Evolutionary conservation across 2,329 filamentous ascomycete genomes (phyloP).

Genomic region (Penicillium sp.): DNA sequence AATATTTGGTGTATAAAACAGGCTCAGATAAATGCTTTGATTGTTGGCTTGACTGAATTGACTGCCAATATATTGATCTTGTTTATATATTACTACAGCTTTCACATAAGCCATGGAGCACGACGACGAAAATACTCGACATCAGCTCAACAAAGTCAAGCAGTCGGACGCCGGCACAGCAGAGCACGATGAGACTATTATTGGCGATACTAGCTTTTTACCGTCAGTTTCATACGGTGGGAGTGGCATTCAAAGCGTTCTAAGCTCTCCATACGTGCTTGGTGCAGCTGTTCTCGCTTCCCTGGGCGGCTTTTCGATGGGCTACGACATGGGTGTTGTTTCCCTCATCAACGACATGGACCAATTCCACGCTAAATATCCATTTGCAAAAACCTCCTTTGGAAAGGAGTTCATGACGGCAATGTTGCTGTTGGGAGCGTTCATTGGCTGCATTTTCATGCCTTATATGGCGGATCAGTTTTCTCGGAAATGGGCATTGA

Average conservation of each 20-base stretch:
- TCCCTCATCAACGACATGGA: constrained; percentile 45
- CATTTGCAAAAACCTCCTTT: constrained; percentile 34
- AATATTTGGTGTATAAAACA: no score
- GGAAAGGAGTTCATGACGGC: constrained; percentile 39
- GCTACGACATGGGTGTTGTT: constrained; percentile 46
- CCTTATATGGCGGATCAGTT: constrained; percentile 37
- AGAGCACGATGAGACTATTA: constrained; percentile 5
- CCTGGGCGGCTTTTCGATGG: constrained; percentile 41
- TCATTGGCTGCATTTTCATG: constrained; percentile 38
- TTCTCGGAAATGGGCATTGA: constrained; percentile 43
- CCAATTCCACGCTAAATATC: constrained; percentile 42
- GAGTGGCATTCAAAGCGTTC: constrained; percentile 29
- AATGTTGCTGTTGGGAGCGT: constrained; percentile 43
- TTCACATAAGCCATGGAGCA: no score
- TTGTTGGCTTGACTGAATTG: no score
- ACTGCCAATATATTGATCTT: no score
- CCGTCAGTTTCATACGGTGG: constrained; percentile 23
- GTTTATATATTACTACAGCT: no score
- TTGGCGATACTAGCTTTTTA: constrained; percentile 3
- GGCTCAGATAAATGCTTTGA: no score
- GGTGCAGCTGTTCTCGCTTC: constrained; percentile 43
- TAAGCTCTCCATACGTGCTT: constrained; percentile 39
- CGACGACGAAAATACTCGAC: no score
- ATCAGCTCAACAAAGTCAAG: not conserved
- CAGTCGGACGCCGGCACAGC: not conserved